phyloP scores from a whole-genome alignment of 345 rosid genomes.

The Arabidopsis suecica region DNA sequence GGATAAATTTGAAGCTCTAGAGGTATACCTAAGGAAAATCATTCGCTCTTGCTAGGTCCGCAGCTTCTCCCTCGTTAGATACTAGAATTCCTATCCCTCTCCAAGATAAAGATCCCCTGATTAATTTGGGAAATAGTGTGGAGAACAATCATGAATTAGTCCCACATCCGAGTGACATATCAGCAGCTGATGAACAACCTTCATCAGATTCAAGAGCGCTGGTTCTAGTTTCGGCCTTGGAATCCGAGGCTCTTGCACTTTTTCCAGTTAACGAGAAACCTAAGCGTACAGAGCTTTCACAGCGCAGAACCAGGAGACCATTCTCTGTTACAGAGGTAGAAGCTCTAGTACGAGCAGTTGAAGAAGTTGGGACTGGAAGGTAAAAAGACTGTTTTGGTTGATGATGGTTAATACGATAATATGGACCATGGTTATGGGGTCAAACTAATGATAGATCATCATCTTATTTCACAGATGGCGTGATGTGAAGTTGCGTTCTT shows the following conservation, averaged over 20 bases:
- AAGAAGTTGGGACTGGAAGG: constrained; percentile 97
- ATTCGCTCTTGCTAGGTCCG: constrained; percentile 53
- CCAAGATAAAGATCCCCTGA: constrained; percentile 37
- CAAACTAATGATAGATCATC: constrained; percentile 24
- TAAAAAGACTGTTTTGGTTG: constrained; percentile 27
- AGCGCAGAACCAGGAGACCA: constrained; percentile 96
- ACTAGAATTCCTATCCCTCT: constrained; percentile 40
- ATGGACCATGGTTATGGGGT: neutral
- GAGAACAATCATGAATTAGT: constrained; percentile 55
- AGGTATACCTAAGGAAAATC: constrained; percentile 27
- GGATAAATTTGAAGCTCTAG: constrained; percentile 31
- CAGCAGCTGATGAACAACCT: constrained; percentile 48
- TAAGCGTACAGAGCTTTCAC: constrained; percentile 75
- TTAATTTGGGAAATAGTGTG: constrained; percentile 40
- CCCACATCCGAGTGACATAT: constrained; percentile 50
- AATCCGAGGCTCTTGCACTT: constrained; percentile 58
- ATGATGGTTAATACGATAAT: constrained; percentile 10
- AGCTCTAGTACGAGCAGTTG: constrained; percentile 90
- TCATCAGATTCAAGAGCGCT: constrained; percentile 63
- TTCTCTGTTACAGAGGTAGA: constrained; percentile 97
- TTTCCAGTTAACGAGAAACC: constrained; percentile 67
- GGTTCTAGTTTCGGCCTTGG: constrained; percentile 59
- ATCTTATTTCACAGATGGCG: constrained; percentile 72
- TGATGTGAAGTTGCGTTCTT: constrained; percentile 74
- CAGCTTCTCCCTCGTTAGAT: constrained; percentile 50